Base-by-base conservation (phyloP, 805 yeast genomes). In the Komagataella phaffii region DNA sequence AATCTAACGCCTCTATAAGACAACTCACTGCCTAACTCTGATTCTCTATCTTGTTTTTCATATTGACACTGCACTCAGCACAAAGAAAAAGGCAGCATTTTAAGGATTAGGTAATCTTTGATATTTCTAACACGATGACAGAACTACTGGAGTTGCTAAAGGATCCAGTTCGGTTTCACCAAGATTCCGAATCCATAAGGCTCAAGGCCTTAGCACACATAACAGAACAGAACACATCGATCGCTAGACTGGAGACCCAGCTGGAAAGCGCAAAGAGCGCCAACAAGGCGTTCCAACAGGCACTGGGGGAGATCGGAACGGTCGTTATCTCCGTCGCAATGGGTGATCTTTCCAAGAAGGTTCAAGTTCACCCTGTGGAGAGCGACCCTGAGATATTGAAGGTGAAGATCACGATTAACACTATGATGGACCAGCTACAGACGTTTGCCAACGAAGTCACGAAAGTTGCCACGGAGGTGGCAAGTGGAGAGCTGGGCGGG, bases 401-500 rank as follows among this genome's bases (percentile, higher is more conserved):
- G 61, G 88, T 87, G 60, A 87, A 88, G 63, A 79, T 80, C 52
- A 83, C 93, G 6, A 85, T 88, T 61, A 88, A 88, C 65, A 79
- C 86, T 19, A 88, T 88, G 96, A 85, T 87, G 87, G 88, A 83
- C 60, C 95, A 86, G 65, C 72, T 85, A 54, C 90, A 84, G 63
- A 78, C 86, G 10, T 86, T 85, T 64, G 88, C 93, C 30, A 75
- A 76, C 51, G 93, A 86, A 64, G 93, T 87, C 46, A 84, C 89
- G 44, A 80, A 87, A 54, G 86, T 88, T 23, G 93, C 96, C 44
- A 86, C 90, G 17, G 95, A 88, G 58, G 96, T 88, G 18, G 91
- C 95, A 30, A 85, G 86, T 59, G 96, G 96, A 58, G 86, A 86
- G 56, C 73, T 88, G 45, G 96, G 96, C 57, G 96, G 96, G 44